Percentiles rank a stretch among this genome's conserved stretches.
Evolutionary conservation across 768 basidiomycete species (phyloP).

Genomic region (Floccularia luteovirens): DNA sequence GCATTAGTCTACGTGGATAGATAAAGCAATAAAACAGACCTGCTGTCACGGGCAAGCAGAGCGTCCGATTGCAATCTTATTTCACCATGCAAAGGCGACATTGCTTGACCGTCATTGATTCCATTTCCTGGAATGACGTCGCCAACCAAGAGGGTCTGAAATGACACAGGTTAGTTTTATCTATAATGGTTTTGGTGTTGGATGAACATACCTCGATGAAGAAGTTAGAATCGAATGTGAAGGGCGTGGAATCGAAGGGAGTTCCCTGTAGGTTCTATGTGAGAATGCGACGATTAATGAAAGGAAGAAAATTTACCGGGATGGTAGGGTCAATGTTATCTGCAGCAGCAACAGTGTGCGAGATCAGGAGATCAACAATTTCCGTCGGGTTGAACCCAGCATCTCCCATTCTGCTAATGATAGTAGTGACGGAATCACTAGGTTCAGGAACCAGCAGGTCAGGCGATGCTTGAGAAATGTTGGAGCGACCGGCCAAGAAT

Average conservation of each 20-base stretch:
- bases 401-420: constrained; percentile 13
- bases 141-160: background rate
- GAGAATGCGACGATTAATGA: too few species aligned
- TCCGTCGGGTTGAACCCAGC: constrained; percentile 10
- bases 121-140: background rate
- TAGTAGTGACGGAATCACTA: constrained; percentile 10
- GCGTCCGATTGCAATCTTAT: constrained; percentile 2
- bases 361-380: constrained; percentile 10
- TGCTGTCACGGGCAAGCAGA: constrained; percentile 10
- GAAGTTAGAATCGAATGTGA: constrained; percentile 21
- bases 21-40: constrained; percentile 1
- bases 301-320: background rate
- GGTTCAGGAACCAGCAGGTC: constrained; percentile 15
- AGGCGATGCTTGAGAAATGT: constrained; percentile 6
- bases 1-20: background rate
- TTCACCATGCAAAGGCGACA: constrained; percentile 12
- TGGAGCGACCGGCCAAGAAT: constrained; percentile 19
- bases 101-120: background rate
- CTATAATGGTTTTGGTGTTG: constrained; percentile 2
- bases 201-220: constrained; percentile 17
- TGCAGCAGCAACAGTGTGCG: constrained; percentile 10
- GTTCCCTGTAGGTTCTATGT: too few species aligned
- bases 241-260: constrained; percentile 25
- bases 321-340: constrained; percentile 8
- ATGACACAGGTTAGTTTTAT: background rate